Conservation (phyloP, 225 moss, liverwort and hornwort species). For the Marchantia paleacea region DNA sequence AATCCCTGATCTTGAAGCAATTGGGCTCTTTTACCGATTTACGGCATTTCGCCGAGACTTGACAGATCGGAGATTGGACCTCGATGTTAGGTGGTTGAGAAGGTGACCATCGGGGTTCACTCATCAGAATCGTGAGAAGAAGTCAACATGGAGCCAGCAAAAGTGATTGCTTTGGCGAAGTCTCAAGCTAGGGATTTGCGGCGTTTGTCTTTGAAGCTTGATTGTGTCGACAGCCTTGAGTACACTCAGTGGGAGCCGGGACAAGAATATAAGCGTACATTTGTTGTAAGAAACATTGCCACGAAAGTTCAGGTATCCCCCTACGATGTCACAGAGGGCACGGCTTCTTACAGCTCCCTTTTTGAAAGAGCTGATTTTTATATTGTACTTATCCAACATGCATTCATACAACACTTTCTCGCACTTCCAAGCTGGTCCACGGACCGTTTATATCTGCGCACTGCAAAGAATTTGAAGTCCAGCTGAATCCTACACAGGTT, state of each 20-base stretch:
- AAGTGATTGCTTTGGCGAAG: slow-evolving; percentile 13
- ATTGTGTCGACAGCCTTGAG: slow-evolving; percentile 68
- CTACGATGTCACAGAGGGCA: background rate
- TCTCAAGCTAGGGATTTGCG: slow-evolving; percentile 56
- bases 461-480: background rate
- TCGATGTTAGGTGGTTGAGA: background rate
- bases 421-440: background rate
- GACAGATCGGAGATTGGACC: background rate
- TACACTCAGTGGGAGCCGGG: slow-evolving; percentile 78
- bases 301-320: slow-evolving; percentile 68
- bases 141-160: slow-evolving; percentile 5
- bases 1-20: background rate
- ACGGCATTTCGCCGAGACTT: background rate
- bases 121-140: background rate
- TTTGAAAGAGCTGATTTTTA: background rate
- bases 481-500: background rate
- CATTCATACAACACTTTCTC: background rate
- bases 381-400: no score
- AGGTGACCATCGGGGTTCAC: no score
- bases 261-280: slow-evolving; percentile 66
- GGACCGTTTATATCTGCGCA: background rate
- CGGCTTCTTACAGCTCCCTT: background rate
- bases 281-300: slow-evolving; percentile 72
- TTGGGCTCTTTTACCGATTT: background rate
- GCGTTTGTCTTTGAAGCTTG: slow-evolving; percentile 74